Percentiles rank a stretch among this genome's conserved stretches.
Evolutionary conservation across 2,329 filamentous ascomycete species (phyloP).

Genomic region (Ophidiomyces ophidiicola): DNA sequence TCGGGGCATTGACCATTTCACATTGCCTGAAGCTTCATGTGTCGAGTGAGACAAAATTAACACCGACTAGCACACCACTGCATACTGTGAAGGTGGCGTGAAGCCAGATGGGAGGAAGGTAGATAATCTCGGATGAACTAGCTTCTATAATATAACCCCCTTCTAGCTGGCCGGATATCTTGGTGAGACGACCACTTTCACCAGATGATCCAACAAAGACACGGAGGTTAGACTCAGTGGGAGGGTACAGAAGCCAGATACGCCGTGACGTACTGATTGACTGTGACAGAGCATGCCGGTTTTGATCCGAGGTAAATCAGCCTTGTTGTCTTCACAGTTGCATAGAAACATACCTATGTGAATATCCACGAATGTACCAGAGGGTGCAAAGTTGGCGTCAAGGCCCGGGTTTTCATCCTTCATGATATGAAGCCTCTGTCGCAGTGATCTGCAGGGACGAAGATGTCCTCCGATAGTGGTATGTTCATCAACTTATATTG

Average conservation of each 20-base stretch:
- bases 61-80: conserved; percentile 3
- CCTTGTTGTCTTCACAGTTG: background rate
- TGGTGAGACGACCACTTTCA: conserved; percentile 6
- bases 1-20: too few relatives aligned
- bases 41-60: conserved; percentile 6
- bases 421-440: background rate
- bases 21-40: too few relatives aligned
- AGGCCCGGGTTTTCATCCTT: background rate
- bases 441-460: background rate
- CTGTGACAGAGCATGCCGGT: conserved; percentile 2
- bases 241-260: conserved; percentile 5
- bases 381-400: background rate
- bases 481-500: too few relatives aligned
- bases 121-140: conserved; percentile 5
- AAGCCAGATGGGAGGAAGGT: conserved; percentile 8
- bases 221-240: conserved; percentile 4
- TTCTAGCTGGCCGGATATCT: conserved; percentile 3
- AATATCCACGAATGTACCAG: conserved; percentile 1
- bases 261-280: background rate
- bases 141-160: conserved; percentile 1
- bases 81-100: conserved; percentile 9
- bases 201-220: conserved; percentile 6
- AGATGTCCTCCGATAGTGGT: too few relatives aligned
- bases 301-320: conserved; percentile 2
- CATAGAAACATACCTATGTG: background rate